Evolutionary conservation across 2,329 filamentous ascomycete species (phyloP), one percentile per base, ranked within the genome.

Genomic region (Ascochyta lentis): DNA sequence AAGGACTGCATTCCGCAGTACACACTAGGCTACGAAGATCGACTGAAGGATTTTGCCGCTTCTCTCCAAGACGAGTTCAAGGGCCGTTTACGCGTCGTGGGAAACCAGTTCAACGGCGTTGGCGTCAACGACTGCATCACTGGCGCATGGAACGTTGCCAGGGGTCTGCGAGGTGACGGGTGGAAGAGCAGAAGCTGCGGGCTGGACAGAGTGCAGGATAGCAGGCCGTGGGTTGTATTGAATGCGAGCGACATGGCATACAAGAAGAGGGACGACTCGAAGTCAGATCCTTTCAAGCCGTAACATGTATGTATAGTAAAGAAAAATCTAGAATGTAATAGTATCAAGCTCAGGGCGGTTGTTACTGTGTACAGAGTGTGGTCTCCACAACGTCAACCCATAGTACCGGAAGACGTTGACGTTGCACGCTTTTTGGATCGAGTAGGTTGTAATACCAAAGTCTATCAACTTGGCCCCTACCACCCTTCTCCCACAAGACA

Each of bases 1-100:
- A 78, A 79, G 56, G 82, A 95, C 59, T 96, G 92, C 71, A 95
- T 99, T 62, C 94, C 95, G 10, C 95, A 99, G 77, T 96, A 96
- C 74, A 84, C 83, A 0, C 87, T 96, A 1, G 92, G 92, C 33
- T 94, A 98, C 75, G 76, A 84, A 24, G 74, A 79, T 8, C 82
- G 84, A 56, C 85, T 96, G 79, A 77, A 76, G 22, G 70, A 73
- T 2, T 68, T 67, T 33, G 84, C 87, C 1, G 81, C 88, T 65
- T 66, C 76, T 2, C 79, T 87, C 48, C 79, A 91, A 5, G 69
- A 76, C 29, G 57, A 77, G 3, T 96, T 88, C 71, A 73, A 81
- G 8, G 86, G 88, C 13, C 80, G 83, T 12, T 77, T 96, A 26
- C 83, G 86, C 55, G 87, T 95, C 8, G 79, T 79, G 0, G 80